Percentiles rank a stretch among this genome's conserved stretches.
These are phyloP conservation scores for Amanita jacksonii DNA, from an alignment of 768 basidiomycete species.

Conservation along the genomic window DNA sequence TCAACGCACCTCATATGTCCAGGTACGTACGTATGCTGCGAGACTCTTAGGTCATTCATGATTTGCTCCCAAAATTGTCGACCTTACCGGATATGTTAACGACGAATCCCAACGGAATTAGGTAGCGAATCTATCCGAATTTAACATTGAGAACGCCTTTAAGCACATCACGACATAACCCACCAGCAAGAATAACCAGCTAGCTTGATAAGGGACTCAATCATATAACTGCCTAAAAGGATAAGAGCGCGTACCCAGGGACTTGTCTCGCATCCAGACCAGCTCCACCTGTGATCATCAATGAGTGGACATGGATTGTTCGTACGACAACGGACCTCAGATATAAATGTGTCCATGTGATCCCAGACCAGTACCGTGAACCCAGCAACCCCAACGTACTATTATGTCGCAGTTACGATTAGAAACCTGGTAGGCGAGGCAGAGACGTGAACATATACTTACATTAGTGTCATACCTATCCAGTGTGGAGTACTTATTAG, in stretches of 20 bases:
- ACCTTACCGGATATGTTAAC: slow-evolving; percentile 39
- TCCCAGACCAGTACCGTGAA: slow-evolving; percentile 47
- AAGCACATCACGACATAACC: neutral
- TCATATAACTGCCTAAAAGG: neutral
- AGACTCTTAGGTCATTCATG: neutral
- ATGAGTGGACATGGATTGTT: neutral
- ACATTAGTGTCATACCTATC: no score
- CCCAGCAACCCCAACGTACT: slow-evolving; percentile 45
- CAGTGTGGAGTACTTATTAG: neutral
- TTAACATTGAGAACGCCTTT: neutral
- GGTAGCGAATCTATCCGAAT: slow-evolving; percentile 46
- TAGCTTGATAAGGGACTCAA: no score
- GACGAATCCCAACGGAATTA: slow-evolving; percentile 54
- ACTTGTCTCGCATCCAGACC: slow-evolving; percentile 42
- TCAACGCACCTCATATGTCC: slow-evolving; percentile 23
- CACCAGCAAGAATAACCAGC: no score
- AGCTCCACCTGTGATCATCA: slow-evolving; percentile 29
- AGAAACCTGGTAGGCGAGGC: neutral
- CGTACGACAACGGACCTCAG: slow-evolving; percentile 25
- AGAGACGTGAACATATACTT: neutral
- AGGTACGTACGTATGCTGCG: slow-evolving; percentile 32
- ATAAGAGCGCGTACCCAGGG: slow-evolving; percentile 28
- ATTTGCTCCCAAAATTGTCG: neutral
- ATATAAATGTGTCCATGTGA: slow-evolving; percentile 41
- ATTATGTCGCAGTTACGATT: neutral